Base-by-base conservation (phyloP, 2,329 filamentous ascomycete genomes). In the Aspergillus sp. region DNA sequence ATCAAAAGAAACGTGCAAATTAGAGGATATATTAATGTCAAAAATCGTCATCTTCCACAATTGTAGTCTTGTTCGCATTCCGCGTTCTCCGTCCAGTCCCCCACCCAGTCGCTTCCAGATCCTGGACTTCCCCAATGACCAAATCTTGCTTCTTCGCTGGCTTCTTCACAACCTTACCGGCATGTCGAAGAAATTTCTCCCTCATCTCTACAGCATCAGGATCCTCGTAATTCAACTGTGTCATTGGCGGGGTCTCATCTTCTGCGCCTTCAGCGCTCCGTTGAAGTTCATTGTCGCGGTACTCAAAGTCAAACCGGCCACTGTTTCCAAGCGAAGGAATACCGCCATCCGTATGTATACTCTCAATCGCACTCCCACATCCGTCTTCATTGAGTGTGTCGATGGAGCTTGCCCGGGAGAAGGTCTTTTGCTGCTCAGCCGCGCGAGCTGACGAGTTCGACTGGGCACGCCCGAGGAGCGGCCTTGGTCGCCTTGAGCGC, bases 201-300 rank as follows among this genome's bases (percentile, higher is more conserved):
- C 81, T 81, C 65, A 84, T 83, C 54, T 80, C 80, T 12, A 80
- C 77, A 2, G 82, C 82, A 46, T 85, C 77, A 1, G 77, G 72
- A 58, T 80, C 78, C 57, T 80, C 77, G 56, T 80, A 81, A 27
- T 77, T 76, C 17, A 81, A 65, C 62, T 80, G 78, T 5, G 79
- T 80, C 74, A 79, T 75, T 13, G 70, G 70, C 13, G 76, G 74
- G 7, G 69, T 65, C 54, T 75, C 70, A 11, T 73, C 64, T 47
- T 70, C 72, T 11, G 71, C 63, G 40, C 72, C 69, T 13, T 67
- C 61, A 11, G 65, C 60, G 17, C 41, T 42, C 12, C 57, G 61
- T 11, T 64, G 44, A n/a, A 20, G 61, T 11, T 64, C 51, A 13
- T 15, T 33, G 20, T 48, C 60, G 33, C 65, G 52, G 52, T 72